Base-by-base conservation (phyloP, 140 eudicot species). In the Stevia rebaudiana region DNA sequence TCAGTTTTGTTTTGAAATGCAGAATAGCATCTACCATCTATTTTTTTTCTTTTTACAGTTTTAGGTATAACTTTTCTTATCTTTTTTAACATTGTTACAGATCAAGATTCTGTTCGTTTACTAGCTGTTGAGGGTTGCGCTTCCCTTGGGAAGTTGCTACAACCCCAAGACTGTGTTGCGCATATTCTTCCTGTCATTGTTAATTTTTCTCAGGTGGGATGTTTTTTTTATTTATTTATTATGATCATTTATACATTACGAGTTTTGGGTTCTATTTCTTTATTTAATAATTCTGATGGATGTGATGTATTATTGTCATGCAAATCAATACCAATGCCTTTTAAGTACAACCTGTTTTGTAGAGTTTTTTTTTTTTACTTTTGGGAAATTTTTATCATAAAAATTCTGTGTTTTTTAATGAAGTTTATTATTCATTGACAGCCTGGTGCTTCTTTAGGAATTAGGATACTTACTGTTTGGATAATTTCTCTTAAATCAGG, bases 61-160 rank as follows among this genome's bases (percentile, higher is more conserved):
- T 33, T 47, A 36, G 55, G 52, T 73, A 30, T 43, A 23, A 9
- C 19, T 54, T 62, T 22, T 15, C 19, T 40, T 37, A 53, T 31
- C 61, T 61, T 69, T 33, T 69, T 33, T 33, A 12, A 65, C 13
- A 51, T 57, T 25, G n/a, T 42, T 80, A 42, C 77, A 92, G 99
- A 92, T 78, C 99, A 92, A 81, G 99, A 92, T 71, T 92, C 99
- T 59, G 99, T 92, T 37, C 96, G 99, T 55, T 78, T 92, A 31
- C 90, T 92, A 63, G 99, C 99, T 78, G 99, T 92, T 77, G 99
- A 92, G 84, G 94, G 99, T n/a, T 92, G 99, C 84, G 99, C 99
- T 79, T 80, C 99, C 64, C 97, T 92, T 61, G 99, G 96, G 61
- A 92, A 92, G 82, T 72, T 92, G 84, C 78, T 92, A 69, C 86